phyloP scores from a whole-genome alignment of 2,329 filamentous ascomycete genomes.

The Aureobasidium sp. region DNA sequence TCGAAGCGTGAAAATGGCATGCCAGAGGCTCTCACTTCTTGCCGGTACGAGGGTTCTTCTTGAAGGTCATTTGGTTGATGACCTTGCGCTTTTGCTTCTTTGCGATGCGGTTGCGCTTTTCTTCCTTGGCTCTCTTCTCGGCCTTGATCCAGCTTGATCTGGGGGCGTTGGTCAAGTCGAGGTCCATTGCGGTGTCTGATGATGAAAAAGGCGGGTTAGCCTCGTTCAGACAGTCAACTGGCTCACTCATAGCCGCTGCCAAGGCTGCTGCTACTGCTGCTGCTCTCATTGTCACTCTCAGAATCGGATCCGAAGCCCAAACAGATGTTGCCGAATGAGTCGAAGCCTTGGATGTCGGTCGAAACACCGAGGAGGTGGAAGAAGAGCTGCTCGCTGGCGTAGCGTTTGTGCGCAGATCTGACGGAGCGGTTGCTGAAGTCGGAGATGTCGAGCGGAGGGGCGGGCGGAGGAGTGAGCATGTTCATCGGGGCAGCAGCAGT shows the following conservation, averaged over 20 bases:
- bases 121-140: conserved; percentile 24
- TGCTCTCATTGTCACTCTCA: conserved; percentile 7
- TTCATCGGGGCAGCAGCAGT: conserved; percentile 15
- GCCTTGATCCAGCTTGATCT: conserved; percentile 19
- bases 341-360: conserved; percentile 35
- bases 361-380: conserved; percentile 34
- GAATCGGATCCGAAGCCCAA: conserved; percentile 29
- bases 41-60: conserved; percentile 22
- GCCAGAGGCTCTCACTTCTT: conserved; percentile 18
- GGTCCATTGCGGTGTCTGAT: conserved; percentile 32
- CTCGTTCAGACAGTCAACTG: conserved; percentile 11
- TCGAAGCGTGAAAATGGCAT: neutral
- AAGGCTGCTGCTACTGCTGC: conserved; percentile 8
- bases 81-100: conserved; percentile 33
- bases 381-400: conserved; percentile 28
- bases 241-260: conserved; percentile 19
- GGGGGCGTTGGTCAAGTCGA: conserved; percentile 27
- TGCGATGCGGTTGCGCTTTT: conserved; percentile 27
- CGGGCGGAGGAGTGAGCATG: conserved; percentile 18
- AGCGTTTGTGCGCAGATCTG: conserved; percentile 24
- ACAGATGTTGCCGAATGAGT: conserved; percentile 28
- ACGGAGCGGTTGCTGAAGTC: conserved; percentile 15
- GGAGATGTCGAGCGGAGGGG: conserved; percentile 16
- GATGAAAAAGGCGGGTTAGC: conserved; percentile 16
- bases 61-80: conserved; percentile 34